Conservation (phyloP, 164 flowering plant genomes). For the Brasenia schreberi region DNA sequence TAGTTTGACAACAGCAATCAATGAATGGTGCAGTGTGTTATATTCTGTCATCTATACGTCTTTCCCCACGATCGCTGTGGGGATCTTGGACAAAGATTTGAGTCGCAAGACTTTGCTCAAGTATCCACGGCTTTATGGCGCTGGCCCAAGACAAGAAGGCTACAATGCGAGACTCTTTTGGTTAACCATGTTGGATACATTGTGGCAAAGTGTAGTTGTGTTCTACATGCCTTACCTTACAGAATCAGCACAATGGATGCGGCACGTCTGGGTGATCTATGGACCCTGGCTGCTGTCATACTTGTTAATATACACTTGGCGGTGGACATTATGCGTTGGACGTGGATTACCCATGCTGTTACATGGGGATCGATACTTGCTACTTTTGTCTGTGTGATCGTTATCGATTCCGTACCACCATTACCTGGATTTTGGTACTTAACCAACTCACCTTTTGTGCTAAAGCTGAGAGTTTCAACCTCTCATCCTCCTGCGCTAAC, state of each 20-base stretch:
- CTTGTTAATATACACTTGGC: conserved; percentile 86
- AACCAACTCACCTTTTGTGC: background rate
- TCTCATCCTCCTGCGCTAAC: background rate
- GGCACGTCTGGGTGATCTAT: conserved; percentile 76
- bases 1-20: conserved; percentile 75
- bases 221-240: conserved; percentile 67
- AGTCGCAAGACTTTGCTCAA: conserved; percentile 54
- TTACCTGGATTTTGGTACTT: conserved; percentile 71
- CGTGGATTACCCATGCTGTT: conserved; percentile 70
- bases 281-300: conserved; percentile 81
- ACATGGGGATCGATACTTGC: conserved; percentile 91
- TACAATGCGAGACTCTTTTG: conserved; percentile 64
- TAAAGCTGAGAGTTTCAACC: background rate
- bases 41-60: conserved; percentile 82
- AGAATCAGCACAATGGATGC: conserved; percentile 49
- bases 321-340: conserved; percentile 86
- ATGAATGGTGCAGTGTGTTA: conserved; percentile 84
- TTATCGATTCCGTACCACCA: conserved; percentile 57
- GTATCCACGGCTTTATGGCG: conserved; percentile 73
- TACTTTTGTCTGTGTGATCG: conserved; percentile 57
- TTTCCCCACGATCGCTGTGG: conserved; percentile 76
- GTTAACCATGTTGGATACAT: conserved; percentile 79
- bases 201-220: conserved; percentile 78
- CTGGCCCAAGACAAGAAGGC: conserved; percentile 72
- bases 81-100: conserved; percentile 83